Conservation (phyloP, 768 basidiomycete species). For the Boletus speciosus region DNA sequence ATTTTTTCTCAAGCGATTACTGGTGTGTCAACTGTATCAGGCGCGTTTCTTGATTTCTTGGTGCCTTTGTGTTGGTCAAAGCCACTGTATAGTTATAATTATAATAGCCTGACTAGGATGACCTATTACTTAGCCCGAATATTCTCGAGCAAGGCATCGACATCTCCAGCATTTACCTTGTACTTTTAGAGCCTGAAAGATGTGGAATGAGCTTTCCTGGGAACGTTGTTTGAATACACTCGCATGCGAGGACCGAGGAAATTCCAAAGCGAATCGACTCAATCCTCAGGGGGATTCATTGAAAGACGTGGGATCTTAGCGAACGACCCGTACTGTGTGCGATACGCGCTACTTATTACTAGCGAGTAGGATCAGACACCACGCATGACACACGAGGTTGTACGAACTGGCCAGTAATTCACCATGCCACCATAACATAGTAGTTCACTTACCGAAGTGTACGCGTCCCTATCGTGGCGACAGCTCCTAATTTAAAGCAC, state of each 20-base stretch:
- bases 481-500: constrained; percentile 37
- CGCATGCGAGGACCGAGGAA: not conserved
- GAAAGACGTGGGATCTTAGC: not conserved
- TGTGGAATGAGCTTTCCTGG: not conserved
- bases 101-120: not conserved
- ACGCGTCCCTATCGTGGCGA: not conserved
- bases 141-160: not conserved
- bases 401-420: not conserved
- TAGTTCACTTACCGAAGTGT: not conserved
- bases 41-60: not conserved
- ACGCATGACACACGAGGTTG: not conserved
- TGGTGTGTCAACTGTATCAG: not conserved
- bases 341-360: not conserved
- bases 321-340: not conserved
- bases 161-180: not conserved
- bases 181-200: not conserved
- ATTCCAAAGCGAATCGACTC: not conserved
- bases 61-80: not conserved
- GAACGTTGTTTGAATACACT: not conserved
- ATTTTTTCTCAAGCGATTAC: not conserved
- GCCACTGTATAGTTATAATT: not conserved
- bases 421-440: not conserved
- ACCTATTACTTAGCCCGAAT: not conserved
- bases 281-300: not conserved
- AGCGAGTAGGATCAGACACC: not conserved